These are phyloP conservation scores for Lophiostoma macrostomum DNA, from an alignment of 495 filamentous ascomycete genomes.

Conservation along the genomic window DNA sequence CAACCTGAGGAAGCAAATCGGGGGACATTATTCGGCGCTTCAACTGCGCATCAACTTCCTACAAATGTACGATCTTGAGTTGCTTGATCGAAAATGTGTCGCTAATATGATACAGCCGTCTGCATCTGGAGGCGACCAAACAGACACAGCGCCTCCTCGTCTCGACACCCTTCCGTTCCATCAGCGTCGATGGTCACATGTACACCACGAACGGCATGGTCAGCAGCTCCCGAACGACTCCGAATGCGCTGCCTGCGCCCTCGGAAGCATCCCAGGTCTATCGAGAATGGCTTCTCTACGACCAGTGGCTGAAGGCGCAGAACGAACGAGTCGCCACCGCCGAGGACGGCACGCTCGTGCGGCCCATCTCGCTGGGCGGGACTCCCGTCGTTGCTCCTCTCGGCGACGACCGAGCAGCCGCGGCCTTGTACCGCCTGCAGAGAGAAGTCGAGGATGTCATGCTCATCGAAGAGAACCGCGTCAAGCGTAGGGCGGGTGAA, in stretches of 20 bases:
- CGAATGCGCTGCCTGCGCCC: constrained; percentile 13
- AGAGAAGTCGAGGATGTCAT: constrained; percentile 26
- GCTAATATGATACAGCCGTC: constrained; percentile 7
- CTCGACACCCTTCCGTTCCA: constrained; percentile 13
- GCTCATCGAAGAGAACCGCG: constrained; percentile 22
- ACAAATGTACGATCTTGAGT: constrained; percentile 11
- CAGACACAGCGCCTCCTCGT: constrained; percentile 25
- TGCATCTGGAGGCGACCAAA: constrained; percentile 25
- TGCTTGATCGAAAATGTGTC: neutral
- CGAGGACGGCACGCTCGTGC: neutral
- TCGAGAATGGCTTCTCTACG: constrained; percentile 23
- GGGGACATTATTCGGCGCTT: constrained; percentile 19
- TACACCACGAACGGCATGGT: constrained; percentile 20
- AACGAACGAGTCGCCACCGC: constrained; percentile 13
- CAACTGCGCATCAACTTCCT: constrained; percentile 25
- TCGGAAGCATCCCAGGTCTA: constrained; percentile 26
- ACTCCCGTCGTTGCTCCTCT: constrained; percentile 2
- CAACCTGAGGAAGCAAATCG: constrained; percentile 15
- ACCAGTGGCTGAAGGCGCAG: constrained; percentile 18
- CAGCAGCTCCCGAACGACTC: neutral
- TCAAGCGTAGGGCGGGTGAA: constrained; percentile 14
- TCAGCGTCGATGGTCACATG: constrained; percentile 23
- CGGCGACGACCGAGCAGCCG: constrained; percentile 13
- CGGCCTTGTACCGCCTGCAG: constrained; percentile 17
- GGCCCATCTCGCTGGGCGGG: constrained; percentile 14